phyloP scores from a whole-genome alignment of 2,329 filamentous ascomycete species.

The Didymella segeticola region DNA sequence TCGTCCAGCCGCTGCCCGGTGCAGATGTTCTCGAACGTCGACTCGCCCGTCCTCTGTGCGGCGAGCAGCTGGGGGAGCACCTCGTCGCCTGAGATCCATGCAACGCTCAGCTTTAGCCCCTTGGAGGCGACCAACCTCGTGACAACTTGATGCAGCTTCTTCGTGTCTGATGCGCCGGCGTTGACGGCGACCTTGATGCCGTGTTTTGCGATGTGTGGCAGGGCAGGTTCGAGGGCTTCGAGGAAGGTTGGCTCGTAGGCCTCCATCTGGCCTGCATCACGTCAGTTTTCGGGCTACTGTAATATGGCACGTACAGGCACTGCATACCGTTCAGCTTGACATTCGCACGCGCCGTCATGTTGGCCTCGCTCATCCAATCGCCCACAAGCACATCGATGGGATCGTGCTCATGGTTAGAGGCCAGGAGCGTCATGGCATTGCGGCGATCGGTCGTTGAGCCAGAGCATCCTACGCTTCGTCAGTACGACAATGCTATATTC shows the following conservation, averaged over 20 bases:
- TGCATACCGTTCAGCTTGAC: slow-evolving; percentile 29
- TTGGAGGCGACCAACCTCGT: slow-evolving; percentile 31
- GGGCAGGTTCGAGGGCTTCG: slow-evolving; percentile 55
- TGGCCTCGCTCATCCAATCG: slow-evolving; percentile 44
- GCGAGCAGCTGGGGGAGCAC: slow-evolving; percentile 44
- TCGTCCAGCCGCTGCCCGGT: slow-evolving; percentile 49
- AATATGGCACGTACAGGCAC: too few relatives aligned
- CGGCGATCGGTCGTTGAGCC: slow-evolving; percentile 43
- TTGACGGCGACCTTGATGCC: slow-evolving; percentile 46
- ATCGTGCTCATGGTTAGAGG: slow-evolving; percentile 36
- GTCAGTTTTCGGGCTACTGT: slow-evolving; percentile 6
- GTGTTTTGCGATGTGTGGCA: slow-evolving; percentile 40
- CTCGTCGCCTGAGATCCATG: slow-evolving; percentile 55
- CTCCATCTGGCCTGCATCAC: slow-evolving; percentile 35
- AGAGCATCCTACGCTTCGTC: slow-evolving; percentile 33
- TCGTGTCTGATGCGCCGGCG: slow-evolving; percentile 42
- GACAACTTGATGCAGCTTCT: slow-evolving; percentile 36
- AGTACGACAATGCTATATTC: not conserved
- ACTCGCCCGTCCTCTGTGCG: slow-evolving; percentile 47
- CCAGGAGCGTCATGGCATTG: slow-evolving; percentile 40
- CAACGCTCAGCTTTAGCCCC: slow-evolving; percentile 39
- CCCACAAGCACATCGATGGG: slow-evolving; percentile 43
- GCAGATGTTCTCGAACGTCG: slow-evolving; percentile 45
- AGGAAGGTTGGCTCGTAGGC: slow-evolving; percentile 62
- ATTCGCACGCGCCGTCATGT: slow-evolving; percentile 39